These are phyloP conservation scores for Vanrija humicola DNA, from an alignment of 1,284 basidiomycete genomes.

Conservation along the genomic window DNA sequence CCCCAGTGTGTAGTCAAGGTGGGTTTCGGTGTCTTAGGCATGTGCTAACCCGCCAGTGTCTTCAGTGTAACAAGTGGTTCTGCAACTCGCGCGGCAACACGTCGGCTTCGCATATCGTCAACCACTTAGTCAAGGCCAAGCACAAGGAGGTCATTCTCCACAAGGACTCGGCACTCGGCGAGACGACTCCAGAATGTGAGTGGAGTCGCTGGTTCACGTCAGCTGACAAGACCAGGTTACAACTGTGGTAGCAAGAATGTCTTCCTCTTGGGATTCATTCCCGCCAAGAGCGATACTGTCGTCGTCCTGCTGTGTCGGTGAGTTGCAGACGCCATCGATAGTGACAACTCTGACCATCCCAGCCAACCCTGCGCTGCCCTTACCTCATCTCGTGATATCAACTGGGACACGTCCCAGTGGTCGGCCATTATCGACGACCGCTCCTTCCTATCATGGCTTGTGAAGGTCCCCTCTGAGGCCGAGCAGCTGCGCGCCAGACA, in stretches of 20 bases:
- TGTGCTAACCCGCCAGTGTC: constrained; percentile 57
- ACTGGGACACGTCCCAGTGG: constrained; percentile 98
- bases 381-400: constrained; percentile 83
- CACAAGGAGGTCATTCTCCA: constrained; percentile 98
- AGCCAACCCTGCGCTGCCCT: constrained; percentile 97
- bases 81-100: constrained; percentile 99
- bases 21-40: no score
- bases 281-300: constrained; percentile 97
- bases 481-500: constrained; percentile 93
- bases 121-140: constrained; percentile 96
- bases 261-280: constrained; percentile 98
- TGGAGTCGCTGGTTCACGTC: neutral
- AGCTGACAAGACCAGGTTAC: constrained; percentile 54
- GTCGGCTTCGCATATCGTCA: constrained; percentile 97
- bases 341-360: constrained; percentile 1
- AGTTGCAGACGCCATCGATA: constrained; percentile 27
- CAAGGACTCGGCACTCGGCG: constrained; percentile 89
- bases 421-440: constrained; percentile 97
- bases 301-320: constrained; percentile 96
- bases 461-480: constrained; percentile 92
- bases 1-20: constrained; percentile 90
- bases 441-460: constrained; percentile 96
- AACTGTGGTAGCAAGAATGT: constrained; percentile 99
- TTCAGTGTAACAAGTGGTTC: constrained; percentile 97
- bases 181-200: constrained; percentile 89